Conservation (phyloP, 129 eudicot species). For the Calendula officinalis region DNA sequence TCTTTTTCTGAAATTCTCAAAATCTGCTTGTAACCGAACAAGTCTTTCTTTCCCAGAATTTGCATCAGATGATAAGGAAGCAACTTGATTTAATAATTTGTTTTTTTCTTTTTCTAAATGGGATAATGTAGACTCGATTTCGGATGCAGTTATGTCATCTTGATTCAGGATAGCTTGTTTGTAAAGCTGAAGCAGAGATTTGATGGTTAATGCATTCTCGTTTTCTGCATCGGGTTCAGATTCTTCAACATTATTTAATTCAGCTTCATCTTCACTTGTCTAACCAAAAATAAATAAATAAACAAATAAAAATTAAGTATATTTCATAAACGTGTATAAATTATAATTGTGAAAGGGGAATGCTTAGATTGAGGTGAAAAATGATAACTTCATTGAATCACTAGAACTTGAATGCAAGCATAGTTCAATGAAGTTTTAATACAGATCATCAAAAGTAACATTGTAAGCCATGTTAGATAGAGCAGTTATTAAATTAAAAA, state of each 20-base stretch:
- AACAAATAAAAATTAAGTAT: not conserved
- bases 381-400: not conserved
- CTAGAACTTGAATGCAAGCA: not conserved
- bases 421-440: not conserved
- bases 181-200: constrained; percentile 59
- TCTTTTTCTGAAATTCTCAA: constrained; percentile 88
- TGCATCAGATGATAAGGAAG: constrained; percentile 51
- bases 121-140: constrained; percentile 49
- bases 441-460: not conserved
- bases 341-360: not conserved
- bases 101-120: constrained; percentile 60
- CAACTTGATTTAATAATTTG: constrained; percentile 43
- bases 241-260: constrained; percentile 23
- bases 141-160: constrained; percentile 50
- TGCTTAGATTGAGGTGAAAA: not conserved
- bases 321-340: not conserved
- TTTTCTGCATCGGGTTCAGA: constrained; percentile 29
- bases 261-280: constrained; percentile 48
- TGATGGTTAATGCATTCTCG: constrained; percentile 29
- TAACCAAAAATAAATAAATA: constrained; percentile 5
- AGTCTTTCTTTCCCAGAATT: constrained; percentile 72
- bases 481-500: not conserved
- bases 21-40: constrained; percentile 90
- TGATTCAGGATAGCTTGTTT: constrained; percentile 60
- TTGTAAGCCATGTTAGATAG: not conserved